Conservation (phyloP, 345 rosid genomes). For the Salix koriyanagi region DNA sequence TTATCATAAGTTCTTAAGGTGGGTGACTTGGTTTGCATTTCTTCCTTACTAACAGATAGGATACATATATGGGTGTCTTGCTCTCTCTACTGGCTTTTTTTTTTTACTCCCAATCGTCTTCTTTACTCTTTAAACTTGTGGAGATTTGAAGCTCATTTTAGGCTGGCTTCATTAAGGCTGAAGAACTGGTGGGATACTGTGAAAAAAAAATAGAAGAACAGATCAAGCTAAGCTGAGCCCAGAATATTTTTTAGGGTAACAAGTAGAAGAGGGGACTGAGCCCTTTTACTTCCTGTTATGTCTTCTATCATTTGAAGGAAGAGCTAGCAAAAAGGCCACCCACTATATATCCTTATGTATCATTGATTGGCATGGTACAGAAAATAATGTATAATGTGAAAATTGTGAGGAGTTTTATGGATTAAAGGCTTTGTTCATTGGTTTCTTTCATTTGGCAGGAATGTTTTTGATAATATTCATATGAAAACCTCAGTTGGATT, state of each 20-base stretch:
- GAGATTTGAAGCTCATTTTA: constrained; percentile 44
- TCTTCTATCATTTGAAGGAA: constrained; percentile 4
- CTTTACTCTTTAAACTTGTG: constrained; percentile 18
- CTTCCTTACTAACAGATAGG: constrained; percentile 43
- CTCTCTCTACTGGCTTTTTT: constrained; percentile 1
- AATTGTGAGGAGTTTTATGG: constrained; percentile 29
- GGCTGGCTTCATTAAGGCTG: constrained; percentile 39
- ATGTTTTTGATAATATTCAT: not conserved
- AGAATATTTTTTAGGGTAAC: constrained; percentile 14
- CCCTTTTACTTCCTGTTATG: constrained; percentile 10
- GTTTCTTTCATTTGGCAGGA: constrained; percentile 4
- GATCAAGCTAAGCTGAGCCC: constrained; percentile 20
- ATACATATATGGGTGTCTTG: constrained; percentile 25
- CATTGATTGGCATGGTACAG: constrained; percentile 24
- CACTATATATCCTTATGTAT: constrained; percentile 2
- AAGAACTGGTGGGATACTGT: constrained; percentile 6
- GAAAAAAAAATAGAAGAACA: constrained; percentile 3
- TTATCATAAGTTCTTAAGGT: constrained; percentile 28
- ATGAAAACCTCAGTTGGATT: constrained; percentile 1
- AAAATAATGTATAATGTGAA: constrained; percentile 25
- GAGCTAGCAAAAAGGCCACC: constrained; percentile 13
- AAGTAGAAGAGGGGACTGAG: constrained; percentile 13
- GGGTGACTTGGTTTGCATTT: constrained; percentile 43
- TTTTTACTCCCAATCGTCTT: constrained; percentile 1
- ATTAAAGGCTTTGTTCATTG: constrained; percentile 10